These are phyloP conservation scores for Termitomyces eurrhizus DNA, from an alignment of 768 basidiomycete genomes.

Conservation along the genomic window DNA sequence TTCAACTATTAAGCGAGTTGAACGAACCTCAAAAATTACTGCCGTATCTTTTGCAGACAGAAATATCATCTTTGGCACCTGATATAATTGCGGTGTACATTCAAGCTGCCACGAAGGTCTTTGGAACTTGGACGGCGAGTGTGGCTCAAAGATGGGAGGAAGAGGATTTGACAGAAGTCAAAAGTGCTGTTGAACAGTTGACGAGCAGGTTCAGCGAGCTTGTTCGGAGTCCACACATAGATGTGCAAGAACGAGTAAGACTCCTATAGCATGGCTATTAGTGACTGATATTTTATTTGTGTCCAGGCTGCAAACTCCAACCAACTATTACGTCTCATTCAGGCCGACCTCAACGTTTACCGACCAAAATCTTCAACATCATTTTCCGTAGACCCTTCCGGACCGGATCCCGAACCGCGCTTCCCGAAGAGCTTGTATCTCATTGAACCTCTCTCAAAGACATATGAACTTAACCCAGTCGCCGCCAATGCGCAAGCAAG, in stretches of 20 bases:
- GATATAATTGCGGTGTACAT: slow-evolving; percentile 77
- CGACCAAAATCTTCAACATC: slow-evolving; percentile 34
- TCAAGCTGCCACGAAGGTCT: slow-evolving; percentile 81
- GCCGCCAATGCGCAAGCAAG: slow-evolving; percentile 75
- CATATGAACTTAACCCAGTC: slow-evolving; percentile 84
- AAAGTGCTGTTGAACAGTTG: slow-evolving; percentile 58
- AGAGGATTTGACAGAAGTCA: slow-evolving; percentile 62
- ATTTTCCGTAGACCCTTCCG: slow-evolving; percentile 35
- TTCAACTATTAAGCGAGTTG: slow-evolving; percentile 53
- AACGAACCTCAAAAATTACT: slow-evolving; percentile 72
- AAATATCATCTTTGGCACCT: slow-evolving; percentile 50
- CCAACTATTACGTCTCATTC: slow-evolving; percentile 72
- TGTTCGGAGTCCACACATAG: slow-evolving; percentile 62
- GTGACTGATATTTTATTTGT: slow-evolving; percentile 7
- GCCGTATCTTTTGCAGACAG: slow-evolving; percentile 61
- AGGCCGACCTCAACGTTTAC: slow-evolving; percentile 62
- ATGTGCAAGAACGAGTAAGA: slow-evolving; percentile 86
- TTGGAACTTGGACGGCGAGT: slow-evolving; percentile 79
- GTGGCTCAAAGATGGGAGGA: slow-evolving; percentile 75
- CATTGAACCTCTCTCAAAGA: slow-evolving; percentile 71
- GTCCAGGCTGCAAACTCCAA: slow-evolving; percentile 75
- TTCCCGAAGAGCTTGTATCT: slow-evolving; percentile 92
- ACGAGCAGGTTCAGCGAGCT: slow-evolving; percentile 57
- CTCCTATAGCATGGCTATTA: neutral
- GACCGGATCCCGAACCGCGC: slow-evolving; percentile 37